A percentile compares a stretch with the other conserved stretches of the same genome.
phyloP scores from a whole-genome alignment of 148 eudicot genomes.

The Vaccinium vitisidaea region DNA sequence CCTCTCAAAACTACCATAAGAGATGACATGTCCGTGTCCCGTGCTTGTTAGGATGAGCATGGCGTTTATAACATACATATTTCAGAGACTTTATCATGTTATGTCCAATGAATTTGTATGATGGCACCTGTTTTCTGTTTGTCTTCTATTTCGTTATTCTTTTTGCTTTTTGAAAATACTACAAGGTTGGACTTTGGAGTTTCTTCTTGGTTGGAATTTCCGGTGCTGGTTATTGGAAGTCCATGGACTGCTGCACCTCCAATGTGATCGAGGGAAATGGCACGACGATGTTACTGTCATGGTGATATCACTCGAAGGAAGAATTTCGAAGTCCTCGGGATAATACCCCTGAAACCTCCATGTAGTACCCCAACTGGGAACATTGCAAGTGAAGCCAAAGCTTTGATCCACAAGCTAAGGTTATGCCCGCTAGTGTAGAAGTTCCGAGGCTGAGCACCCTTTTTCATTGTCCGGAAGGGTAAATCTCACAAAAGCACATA shows the following conservation, averaged over 20 bases:
- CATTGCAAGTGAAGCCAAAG: slow-evolving; percentile 1
- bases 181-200: not conserved
- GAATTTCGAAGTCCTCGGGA: slow-evolving; percentile 92
- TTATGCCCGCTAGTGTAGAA: not conserved
- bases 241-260: slow-evolving; percentile 94
- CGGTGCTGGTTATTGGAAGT: slow-evolving; percentile 39
- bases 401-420: slow-evolving; percentile 10
- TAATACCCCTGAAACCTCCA: slow-evolving; percentile 59
- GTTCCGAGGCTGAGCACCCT: slow-evolving; percentile 3
- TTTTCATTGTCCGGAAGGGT: too few species aligned
- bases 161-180: not conserved
- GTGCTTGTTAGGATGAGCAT: too few species aligned
- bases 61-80: not conserved
- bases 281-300: slow-evolving; percentile 97
- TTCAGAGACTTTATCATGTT: not conserved
- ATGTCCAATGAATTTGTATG: not conserved
- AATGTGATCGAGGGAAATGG: slow-evolving; percentile 90
- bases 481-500: too few species aligned
- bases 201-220: not conserved
- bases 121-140: not conserved
- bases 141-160: too few species aligned
- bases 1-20: too few species aligned
- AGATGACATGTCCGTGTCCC: too few species aligned
- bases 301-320: slow-evolving; percentile 93
- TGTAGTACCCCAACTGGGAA: not conserved